A percentile compares a stretch with the other conserved stretches of the same genome.
phyloP scores from a whole-genome alignment of 495 filamentous ascomycete genomes.

The Neurospora intermedia region DNA sequence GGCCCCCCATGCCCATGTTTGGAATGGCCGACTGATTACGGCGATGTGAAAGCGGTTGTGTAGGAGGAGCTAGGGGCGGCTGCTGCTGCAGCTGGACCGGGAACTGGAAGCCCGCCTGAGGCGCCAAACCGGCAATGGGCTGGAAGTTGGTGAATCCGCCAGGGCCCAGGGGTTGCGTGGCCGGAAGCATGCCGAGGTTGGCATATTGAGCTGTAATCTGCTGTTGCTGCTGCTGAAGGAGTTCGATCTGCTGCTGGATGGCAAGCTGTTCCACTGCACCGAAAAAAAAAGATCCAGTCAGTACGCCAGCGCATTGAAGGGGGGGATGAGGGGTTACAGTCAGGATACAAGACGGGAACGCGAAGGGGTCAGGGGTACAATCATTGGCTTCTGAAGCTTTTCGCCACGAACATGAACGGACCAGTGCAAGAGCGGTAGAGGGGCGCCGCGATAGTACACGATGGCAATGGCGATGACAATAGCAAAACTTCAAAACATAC shows the following conservation, averaged over 20 bases:
- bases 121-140: constrained; percentile 65
- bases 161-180: constrained; percentile 63
- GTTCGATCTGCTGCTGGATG: constrained; percentile 96
- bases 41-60: constrained; percentile 74
- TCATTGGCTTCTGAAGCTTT: neutral
- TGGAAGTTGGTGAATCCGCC: constrained; percentile 60
- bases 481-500: constrained; percentile 29
- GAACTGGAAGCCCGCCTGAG: constrained; percentile 84
- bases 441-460: neutral
- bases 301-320: constrained; percentile 4
- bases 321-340: neutral
- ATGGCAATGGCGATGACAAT: neutral
- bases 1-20: constrained; percentile 74
- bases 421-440: neutral
- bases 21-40: constrained; percentile 97
- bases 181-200: constrained; percentile 87
- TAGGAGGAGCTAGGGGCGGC: constrained; percentile 62
- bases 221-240: constrained; percentile 96
- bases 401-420: neutral
- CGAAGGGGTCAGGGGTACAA: neutral
- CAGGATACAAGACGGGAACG: neutral
- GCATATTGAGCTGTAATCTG: constrained; percentile 96
- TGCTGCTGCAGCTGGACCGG: constrained; percentile 70
- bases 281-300: constrained; percentile 17
- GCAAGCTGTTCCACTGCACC: constrained; percentile 89